A percentile compares a stretch with the other conserved stretches of the same genome.
Conservation (phyloP, 495 filamentous ascomycete species). For the Diplogelasinospora grovesii region DNA sequence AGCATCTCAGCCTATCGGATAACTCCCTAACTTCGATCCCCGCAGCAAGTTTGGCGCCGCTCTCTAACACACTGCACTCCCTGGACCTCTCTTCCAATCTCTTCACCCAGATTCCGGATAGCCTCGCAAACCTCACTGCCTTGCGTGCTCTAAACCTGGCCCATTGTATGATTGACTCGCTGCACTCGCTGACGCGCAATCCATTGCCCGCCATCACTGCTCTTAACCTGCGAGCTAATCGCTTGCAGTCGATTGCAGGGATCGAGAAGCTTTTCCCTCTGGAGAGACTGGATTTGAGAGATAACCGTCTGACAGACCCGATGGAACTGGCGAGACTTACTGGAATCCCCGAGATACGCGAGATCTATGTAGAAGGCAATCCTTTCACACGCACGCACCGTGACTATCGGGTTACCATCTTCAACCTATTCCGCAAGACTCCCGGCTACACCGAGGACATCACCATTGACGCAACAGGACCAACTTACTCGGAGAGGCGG, state of each 20-base stretch:
- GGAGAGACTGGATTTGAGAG: conserved; percentile 83
- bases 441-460: conserved; percentile 89
- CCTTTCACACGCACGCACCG: conserved; percentile 84
- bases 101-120: conserved; percentile 85
- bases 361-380: conserved; percentile 86
- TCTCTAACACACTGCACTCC: conserved; percentile 80
- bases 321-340: conserved; percentile 86
- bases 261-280: conserved; percentile 83
- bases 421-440: conserved; percentile 92
- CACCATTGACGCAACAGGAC: conserved; percentile 74
- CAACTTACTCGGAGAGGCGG: conserved; percentile 73
- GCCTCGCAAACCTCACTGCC: conserved; percentile 70
- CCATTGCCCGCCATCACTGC: conserved; percentile 90
- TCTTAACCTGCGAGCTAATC: conserved; percentile 85
- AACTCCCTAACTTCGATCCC: conserved; percentile 79
- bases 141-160: conserved; percentile 87
- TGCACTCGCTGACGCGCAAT: conserved; percentile 79
- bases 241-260: conserved; percentile 79
- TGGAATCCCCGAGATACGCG: conserved; percentile 79
- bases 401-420: conserved; percentile 79
- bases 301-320: conserved; percentile 86
- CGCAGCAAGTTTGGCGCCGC: conserved; percentile 64
- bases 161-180: conserved; percentile 93
- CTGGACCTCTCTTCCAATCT: conserved; percentile 89
- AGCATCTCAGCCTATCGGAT: conserved; percentile 84